Evolutionary conservation across 176 grass and related monocot species (phyloP).

Genomic region (Carex kokanica): DNA sequence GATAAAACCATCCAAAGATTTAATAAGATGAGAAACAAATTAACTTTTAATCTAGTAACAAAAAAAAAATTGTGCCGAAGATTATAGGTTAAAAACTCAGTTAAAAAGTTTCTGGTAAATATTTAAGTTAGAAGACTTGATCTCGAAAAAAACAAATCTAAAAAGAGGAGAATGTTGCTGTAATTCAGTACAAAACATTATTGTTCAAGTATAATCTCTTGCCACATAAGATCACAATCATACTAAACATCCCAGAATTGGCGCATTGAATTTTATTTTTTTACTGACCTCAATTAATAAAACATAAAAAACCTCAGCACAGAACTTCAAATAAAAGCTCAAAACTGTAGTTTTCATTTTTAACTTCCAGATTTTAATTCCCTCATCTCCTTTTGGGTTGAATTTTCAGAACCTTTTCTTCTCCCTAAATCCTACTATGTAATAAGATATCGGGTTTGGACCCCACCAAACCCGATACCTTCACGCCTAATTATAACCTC

Average conservation of each 20-base stretch:
- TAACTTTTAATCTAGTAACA: too few relatives aligned
- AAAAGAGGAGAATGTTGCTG: too few relatives aligned
- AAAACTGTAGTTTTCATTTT: slow-evolving; percentile 3
- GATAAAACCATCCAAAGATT: background rate
- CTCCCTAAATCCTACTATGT: background rate
- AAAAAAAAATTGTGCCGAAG: too few relatives aligned
- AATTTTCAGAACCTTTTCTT: background rate
- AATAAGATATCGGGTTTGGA: background rate
- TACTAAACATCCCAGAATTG: background rate
- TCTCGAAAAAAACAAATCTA: too few relatives aligned
- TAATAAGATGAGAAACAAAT: too few relatives aligned
- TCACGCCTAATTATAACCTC: slow-evolving; percentile 13
- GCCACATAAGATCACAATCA: background rate
- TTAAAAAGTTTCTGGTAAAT: too few relatives aligned
- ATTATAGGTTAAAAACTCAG: too few relatives aligned
- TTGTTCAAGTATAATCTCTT: background rate
- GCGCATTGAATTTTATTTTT: background rate
- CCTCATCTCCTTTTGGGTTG: background rate
- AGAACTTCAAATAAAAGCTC: background rate
- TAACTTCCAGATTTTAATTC: background rate
- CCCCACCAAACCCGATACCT: background rate
- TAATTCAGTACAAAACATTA: too few relatives aligned
- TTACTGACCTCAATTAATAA: background rate
- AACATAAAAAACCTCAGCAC: background rate
- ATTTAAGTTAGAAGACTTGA: too few relatives aligned